Evolutionary conservation across 768 basidiomycete species (phyloP).

Genomic region (Mycena vulgaris): DNA sequence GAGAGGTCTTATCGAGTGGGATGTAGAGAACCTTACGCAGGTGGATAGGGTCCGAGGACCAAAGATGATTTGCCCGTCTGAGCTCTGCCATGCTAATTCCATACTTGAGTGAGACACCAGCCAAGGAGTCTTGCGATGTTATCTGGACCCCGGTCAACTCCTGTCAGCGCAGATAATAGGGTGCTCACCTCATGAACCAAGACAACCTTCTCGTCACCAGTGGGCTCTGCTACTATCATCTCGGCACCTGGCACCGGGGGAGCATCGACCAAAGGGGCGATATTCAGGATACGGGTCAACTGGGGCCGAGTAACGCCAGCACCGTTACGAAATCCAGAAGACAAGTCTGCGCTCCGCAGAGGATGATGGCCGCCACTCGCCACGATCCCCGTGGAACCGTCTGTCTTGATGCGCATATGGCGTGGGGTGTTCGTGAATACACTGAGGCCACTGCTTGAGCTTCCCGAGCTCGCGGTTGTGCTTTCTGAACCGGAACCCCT

Average conservation of each 20-base stretch:
- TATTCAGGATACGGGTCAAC: constrained; percentile 56
- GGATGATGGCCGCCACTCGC: constrained; percentile 44
- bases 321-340: constrained; percentile 40
- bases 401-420: constrained; percentile 28
- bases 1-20: constrained; percentile 74
- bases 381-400: too few species aligned
- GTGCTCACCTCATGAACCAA: constrained; percentile 70
- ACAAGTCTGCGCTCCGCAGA: constrained; percentile 46
- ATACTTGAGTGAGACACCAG: constrained; percentile 91
- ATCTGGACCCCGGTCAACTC: constrained; percentile 62
- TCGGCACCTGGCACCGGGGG: constrained; percentile 41
- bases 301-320: constrained; percentile 51
- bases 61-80: constrained; percentile 91
- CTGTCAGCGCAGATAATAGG: constrained; percentile 5
- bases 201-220: constrained; percentile 65
- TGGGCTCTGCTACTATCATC: constrained; percentile 34
- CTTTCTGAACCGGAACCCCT: constrained; percentile 24
- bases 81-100: constrained; percentile 88
- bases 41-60: constrained; percentile 94
- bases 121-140: constrained; percentile 80
- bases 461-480: constrained; percentile 29
- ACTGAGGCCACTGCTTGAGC: constrained; percentile 38
- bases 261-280: constrained; percentile 48
- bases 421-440: constrained; percentile 33
- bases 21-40: constrained; percentile 87